Base-by-base conservation (phyloP, 2,329 filamentous ascomycete species). In the Pseudopithomyces chartarum region DNA sequence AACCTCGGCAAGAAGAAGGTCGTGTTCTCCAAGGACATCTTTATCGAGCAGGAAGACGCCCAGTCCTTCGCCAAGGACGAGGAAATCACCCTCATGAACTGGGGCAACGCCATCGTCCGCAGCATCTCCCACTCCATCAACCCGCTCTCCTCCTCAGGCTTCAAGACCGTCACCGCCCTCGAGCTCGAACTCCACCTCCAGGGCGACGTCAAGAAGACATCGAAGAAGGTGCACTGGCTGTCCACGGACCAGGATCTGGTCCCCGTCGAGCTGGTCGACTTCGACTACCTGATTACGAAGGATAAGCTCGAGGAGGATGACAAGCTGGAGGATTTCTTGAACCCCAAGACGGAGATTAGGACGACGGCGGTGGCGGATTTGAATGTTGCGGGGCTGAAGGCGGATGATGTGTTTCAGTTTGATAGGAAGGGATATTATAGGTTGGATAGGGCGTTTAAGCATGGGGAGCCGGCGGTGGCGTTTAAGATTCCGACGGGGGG, bases 141-240 rank as follows among this genome's bases (percentile, higher is more conserved):
- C 65, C 79, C 79, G 6, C 71, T 81, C 53, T 81, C 85, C 46
- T 79, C 80, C 33, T 77, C 79, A 29, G 73, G 73, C 45, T 58
- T 74, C 40, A 78, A 78, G 58, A 76, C 74, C 46, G 87, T 97
- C 67, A 89, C 87, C 12, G 81, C 79, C 34, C 82, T 97, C 38
- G 89, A 90, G 56, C 82, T 95, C 52, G 91, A 97, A 78, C 86
- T 97, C n/a, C 90, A 98, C 77, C 85, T 97, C 48, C 87, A 90
- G 68, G 93, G 94, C 54, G 94, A 98, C 75, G 91, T 98, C 76
- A 97, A 96, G 83, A 89, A 91, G 72, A 98, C 94, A 0, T 88
- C 92, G 71, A 97, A 97, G 86, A 98, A 98, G 83, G 87, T 98
- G 36, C 97, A 93, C 1, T 98, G 94, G 94, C 81, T 98, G 46